Evolutionary conservation across 1,284 basidiomycete species (phyloP).

Genomic region (Ustilago vetiveriae): DNA sequence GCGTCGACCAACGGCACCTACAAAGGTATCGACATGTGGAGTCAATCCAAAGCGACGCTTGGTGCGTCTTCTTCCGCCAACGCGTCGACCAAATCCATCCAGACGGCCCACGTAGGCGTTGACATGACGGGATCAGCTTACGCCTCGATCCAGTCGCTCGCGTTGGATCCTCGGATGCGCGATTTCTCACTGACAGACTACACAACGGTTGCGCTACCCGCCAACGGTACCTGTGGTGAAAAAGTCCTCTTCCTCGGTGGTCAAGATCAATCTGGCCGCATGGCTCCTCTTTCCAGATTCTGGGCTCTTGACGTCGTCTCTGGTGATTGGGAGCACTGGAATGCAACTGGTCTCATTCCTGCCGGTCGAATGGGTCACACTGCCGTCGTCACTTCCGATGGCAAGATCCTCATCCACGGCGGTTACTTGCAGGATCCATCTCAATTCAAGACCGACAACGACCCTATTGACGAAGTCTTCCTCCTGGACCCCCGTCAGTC

Average conservation of each 20-base stretch:
- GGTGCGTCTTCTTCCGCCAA: neutral
- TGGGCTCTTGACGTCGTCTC: constrained; percentile 59
- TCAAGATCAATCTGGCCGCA: constrained; percentile 48
- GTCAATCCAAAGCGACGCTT: neutral
- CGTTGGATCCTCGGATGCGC: constrained; percentile 34
- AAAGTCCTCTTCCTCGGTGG: constrained; percentile 64
- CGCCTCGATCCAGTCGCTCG: constrained; percentile 21
- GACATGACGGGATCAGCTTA: constrained; percentile 8
- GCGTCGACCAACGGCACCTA: constrained; percentile 21
- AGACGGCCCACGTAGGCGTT: constrained; percentile 19
- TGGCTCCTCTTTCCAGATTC: constrained; percentile 45
- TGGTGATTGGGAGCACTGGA: constrained; percentile 55
- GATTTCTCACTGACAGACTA: constrained; percentile 60
- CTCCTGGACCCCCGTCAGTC: constrained; percentile 50
- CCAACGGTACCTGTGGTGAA: constrained; percentile 17
- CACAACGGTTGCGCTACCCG: constrained; percentile 40
- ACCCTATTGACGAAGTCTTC: constrained; percentile 54
- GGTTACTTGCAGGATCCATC: constrained; percentile 53
- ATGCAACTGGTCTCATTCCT: constrained; percentile 52
- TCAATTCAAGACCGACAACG: constrained; percentile 11
- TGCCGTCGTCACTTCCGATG: constrained; percentile 52
- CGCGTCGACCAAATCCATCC: constrained; percentile 2
- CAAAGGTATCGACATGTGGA: constrained; percentile 39
- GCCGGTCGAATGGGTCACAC: constrained; percentile 64
- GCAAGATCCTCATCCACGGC: constrained; percentile 64